phyloP scores from a whole-genome alignment of 1,139 yeast species.

The Sugiyamaella xylanicola region DNA sequence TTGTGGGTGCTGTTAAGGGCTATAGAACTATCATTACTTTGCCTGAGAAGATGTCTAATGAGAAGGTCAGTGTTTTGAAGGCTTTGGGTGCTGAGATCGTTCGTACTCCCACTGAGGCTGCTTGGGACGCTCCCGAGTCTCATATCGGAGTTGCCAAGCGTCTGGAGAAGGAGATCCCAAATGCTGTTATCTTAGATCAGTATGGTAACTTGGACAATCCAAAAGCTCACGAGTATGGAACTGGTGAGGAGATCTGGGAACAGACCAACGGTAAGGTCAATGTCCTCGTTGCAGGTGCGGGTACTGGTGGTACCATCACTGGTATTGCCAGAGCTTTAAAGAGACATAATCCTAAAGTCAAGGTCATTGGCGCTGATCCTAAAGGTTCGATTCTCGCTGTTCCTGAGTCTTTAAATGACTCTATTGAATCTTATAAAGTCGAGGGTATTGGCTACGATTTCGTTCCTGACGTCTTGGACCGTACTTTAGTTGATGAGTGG shows the following conservation, averaged over 20 bases:
- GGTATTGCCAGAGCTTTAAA: conserved; percentile 80
- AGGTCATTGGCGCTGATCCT: conserved; percentile 82
- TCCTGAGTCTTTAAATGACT: conserved; percentile 71
- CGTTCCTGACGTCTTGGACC: conserved; percentile 76
- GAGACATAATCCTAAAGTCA: conserved; percentile 64
- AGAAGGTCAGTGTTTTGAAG: conserved; percentile 83
- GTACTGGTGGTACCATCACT: conserved; percentile 83
- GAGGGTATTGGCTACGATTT: conserved; percentile 95
- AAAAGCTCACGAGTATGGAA: conserved; percentile 79
- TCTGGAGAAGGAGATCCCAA: conserved; percentile 81
- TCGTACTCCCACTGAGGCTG: conserved; percentile 91
- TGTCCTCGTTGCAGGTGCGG: conserved; percentile 87
- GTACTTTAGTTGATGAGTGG: conserved; percentile 74
- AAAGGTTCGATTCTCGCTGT: conserved; percentile 82
- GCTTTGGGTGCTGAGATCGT: conserved; percentile 91
- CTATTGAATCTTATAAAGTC: conserved; percentile 68
- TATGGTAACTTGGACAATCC: conserved; percentile 81
- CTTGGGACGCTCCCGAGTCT: conserved; percentile 91
- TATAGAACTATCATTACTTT: conserved; percentile 85
- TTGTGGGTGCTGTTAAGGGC: conserved; percentile 84
- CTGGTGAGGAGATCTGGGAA: conserved; percentile 85
- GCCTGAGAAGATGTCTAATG: conserved; percentile 93
- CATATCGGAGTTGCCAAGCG: conserved; percentile 88
- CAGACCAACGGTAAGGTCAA: conserved; percentile 74
- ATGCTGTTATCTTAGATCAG: conserved; percentile 83